Percentiles rank a stretch among this genome's conserved stretches.
phyloP scores from a whole-genome alignment of 805 yeast species.

The Spathaspora girioi region DNA sequence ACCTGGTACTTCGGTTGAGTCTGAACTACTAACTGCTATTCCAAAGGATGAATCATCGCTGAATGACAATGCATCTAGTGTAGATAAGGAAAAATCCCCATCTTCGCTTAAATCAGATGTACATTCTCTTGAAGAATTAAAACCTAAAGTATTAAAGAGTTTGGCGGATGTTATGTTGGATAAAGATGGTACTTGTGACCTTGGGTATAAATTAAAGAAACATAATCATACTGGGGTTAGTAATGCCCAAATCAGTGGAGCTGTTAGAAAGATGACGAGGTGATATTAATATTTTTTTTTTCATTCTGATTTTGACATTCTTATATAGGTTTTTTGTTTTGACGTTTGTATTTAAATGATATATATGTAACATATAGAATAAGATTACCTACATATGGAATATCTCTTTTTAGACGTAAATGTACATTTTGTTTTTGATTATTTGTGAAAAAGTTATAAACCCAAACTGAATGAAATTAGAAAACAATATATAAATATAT shows the following conservation, averaged over 20 bases:
- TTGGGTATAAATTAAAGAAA: conserved; percentile 39
- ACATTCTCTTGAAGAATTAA: conserved; percentile 6
- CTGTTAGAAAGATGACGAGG: conserved; percentile 18
- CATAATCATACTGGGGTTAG: conserved; percentile 41
- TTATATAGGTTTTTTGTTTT: neutral
- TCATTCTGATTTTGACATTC: neutral
- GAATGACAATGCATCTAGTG: neutral
- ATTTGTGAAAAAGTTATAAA: neutral
- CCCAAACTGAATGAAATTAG: conserved; percentile 1
- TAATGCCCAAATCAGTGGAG: conserved; percentile 27
- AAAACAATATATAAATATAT: neutral
- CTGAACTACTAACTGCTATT: neutral
- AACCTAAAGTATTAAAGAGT: conserved; percentile 1
- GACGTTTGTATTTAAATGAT: neutral
- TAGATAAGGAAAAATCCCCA: neutral
- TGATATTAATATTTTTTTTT: conserved; percentile 1
- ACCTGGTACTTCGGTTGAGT: neutral
- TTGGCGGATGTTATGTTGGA: conserved; percentile 17
- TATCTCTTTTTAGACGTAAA: conserved; percentile 3
- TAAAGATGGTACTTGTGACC: conserved; percentile 32
- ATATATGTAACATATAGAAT: no score
- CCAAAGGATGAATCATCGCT: neutral
- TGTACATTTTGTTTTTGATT: conserved; percentile 2
- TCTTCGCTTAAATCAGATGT: conserved; percentile 1
- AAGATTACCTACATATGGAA: no score